Conservation (phyloP, 768 basidiomycete genomes). For the Boletellus ananas region DNA sequence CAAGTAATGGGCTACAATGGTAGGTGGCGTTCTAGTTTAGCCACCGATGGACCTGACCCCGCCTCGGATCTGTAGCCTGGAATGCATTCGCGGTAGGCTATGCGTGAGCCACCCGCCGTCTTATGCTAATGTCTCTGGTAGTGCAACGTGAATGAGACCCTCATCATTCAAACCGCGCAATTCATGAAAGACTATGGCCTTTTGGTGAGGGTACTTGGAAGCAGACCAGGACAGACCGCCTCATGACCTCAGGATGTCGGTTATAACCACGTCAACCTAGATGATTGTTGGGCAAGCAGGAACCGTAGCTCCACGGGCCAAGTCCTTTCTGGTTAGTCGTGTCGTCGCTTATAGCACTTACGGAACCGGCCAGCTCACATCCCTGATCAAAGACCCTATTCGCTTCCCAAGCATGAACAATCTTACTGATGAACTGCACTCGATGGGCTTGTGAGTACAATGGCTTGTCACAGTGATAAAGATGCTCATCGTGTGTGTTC, state of each 20-base stretch:
- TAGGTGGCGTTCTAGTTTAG: slow-evolving; percentile 3
- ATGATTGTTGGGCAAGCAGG: slow-evolving; percentile 62
- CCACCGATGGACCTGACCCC: slow-evolving; percentile 1
- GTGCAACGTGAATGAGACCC: slow-evolving; percentile 56
- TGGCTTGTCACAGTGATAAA: background rate
- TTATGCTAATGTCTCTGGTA: slow-evolving; percentile 17
- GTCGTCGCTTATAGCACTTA: background rate
- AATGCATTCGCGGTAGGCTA: slow-evolving; percentile 56
- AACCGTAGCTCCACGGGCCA: slow-evolving; percentile 47
- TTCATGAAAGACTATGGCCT: slow-evolving; percentile 53
- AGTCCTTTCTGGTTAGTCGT: slow-evolving; percentile 47
- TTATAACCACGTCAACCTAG: slow-evolving; percentile 56
- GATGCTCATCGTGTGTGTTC: slow-evolving; percentile 1
- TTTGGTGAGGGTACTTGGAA: slow-evolving; percentile 29
- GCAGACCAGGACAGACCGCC: background rate
- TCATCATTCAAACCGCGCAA: slow-evolving; percentile 47
- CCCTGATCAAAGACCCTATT: slow-evolving; percentile 35
- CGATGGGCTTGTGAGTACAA: slow-evolving; percentile 49
- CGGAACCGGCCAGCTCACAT: background rate
- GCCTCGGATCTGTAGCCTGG: slow-evolving; percentile 45
- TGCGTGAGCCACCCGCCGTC: background rate
- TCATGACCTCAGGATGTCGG: slow-evolving; percentile 44
- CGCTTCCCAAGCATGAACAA: slow-evolving; percentile 56
- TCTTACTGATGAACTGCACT: slow-evolving; percentile 51
- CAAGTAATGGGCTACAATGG: slow-evolving; percentile 33